Percentiles rank a stretch among this genome's conserved stretches.
Evolutionary conservation across 83 land plant genomes (phyloP).

Genomic region (Thuja plicata): DNA sequence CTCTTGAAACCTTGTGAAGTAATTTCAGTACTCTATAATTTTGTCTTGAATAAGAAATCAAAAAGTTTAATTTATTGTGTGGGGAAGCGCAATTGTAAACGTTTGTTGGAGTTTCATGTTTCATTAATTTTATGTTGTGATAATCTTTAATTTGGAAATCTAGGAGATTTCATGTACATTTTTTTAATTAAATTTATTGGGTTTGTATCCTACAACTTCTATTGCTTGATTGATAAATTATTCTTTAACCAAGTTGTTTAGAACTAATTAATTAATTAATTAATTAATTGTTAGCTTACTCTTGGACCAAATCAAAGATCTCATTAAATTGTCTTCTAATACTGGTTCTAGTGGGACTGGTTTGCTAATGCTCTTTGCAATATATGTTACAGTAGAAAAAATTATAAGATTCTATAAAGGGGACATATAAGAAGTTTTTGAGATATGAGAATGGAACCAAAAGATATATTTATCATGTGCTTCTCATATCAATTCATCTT

Average conservation of each 20-base stretch:
- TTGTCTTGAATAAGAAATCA: background rate
- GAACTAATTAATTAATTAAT: background rate
- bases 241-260: background rate
- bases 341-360: too few species aligned
- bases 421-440: background rate
- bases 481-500: background rate
- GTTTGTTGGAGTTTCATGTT: background rate
- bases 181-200: background rate
- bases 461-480: background rate
- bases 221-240: background rate
- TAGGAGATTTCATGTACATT: background rate
- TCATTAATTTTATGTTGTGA: background rate
- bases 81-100: background rate
- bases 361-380: too few species aligned
- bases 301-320: background rate
- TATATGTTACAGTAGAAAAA: background rate
- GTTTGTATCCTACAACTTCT: background rate
- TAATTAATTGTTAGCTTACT: background rate
- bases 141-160: background rate
- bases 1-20: too few species aligned
- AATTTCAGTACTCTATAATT: background rate
- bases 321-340: too few species aligned
- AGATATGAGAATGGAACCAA: background rate
- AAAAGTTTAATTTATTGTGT: background rate
- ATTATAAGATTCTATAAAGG: too few species aligned